Evolutionary conservation across 306 rosid species (phyloP).

Genomic region (Rosa lucieae): DNA sequence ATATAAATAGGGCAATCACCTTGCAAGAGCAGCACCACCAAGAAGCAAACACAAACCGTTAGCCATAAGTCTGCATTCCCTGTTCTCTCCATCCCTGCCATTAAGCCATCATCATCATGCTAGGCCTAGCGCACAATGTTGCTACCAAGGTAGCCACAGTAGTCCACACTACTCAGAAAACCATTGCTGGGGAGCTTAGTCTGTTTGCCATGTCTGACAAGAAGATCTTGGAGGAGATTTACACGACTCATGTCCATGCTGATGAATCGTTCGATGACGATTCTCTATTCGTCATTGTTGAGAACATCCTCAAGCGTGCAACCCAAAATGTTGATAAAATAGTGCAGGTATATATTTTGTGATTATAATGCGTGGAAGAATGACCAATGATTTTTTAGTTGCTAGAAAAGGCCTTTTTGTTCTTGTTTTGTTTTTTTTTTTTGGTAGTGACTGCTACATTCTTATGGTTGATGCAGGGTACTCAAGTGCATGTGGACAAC

Average conservation of each 20-base stretch:
- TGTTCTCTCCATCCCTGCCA: not conserved
- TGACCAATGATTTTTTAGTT: not conserved
- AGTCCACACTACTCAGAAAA: not conserved
- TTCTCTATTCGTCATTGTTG: constrained; percentile 50
- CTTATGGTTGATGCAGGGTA: too few species aligned
- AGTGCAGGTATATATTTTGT: not conserved
- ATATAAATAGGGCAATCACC: constrained; percentile 1
- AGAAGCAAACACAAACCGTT: not conserved
- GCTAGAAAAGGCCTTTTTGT: constrained; percentile 40
- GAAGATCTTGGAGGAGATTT: constrained; percentile 46
- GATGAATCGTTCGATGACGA: constrained; percentile 41
- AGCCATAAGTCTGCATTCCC: too few species aligned
- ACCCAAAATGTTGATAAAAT: too few species aligned
- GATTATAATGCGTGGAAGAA: constrained; percentile 9
- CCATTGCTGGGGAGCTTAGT: not conserved
- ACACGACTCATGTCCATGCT: constrained; percentile 47
- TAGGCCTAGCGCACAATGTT: constrained; percentile 4
- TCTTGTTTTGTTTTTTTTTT: constrained; percentile 32
- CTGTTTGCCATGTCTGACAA: constrained; percentile 46
- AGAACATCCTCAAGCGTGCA: constrained; percentile 26
- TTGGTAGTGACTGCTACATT: constrained; percentile 1
- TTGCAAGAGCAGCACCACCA: not conserved
- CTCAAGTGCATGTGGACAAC: constrained; percentile 3
- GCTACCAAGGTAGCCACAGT: not conserved
- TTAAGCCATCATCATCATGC: not conserved